Evolutionary conservation across 768 basidiomycete species (phyloP).

Genomic region (Rhodotorula diobovata): DNA sequence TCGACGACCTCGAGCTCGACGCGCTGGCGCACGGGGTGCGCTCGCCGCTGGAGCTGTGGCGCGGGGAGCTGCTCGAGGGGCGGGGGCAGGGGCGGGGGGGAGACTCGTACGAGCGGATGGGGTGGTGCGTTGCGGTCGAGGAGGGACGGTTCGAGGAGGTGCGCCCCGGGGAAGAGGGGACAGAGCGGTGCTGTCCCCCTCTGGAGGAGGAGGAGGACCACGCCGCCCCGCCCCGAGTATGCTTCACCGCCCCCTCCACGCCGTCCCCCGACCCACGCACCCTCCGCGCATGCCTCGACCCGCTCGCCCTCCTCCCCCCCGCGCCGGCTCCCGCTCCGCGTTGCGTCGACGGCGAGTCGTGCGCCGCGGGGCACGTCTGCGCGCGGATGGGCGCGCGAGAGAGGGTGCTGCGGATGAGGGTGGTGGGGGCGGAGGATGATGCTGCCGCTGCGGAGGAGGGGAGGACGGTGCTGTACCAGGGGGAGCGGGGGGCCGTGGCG

Average conservation of each 20-base stretch:
- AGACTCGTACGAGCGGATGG: conserved; percentile 13
- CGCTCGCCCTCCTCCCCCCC: conserved; percentile 6
- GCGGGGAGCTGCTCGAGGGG: background rate
- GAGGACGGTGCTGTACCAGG: conserved; percentile 60
- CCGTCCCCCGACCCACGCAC: background rate
- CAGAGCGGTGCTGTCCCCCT: background rate
- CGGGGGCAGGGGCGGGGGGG: background rate
- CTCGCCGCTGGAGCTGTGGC: background rate
- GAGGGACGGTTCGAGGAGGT: too few species aligned
- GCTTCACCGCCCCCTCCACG: background rate
- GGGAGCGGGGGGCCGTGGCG: conserved; percentile 22
- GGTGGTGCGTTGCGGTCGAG: conserved; percentile 19
- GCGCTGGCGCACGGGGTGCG: background rate
- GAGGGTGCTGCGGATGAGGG: conserved; percentile 62
- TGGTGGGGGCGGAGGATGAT: conserved; percentile 62
- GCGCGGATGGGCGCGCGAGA: conserved; percentile 57
- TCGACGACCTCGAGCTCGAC: conserved; percentile 37
- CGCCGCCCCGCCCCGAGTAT: background rate
- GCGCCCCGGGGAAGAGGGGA: too few species aligned
- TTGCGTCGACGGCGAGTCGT: conserved; percentile 7
- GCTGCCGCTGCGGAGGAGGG: conserved; percentile 61
- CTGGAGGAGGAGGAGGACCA: background rate
- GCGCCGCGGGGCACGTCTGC: background rate
- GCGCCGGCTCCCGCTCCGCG: background rate
- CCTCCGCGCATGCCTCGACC: conserved; percentile 17